Evolutionary conservation across 768 basidiomycete species (phyloP), one percentile per base, ranked within the genome.

Genomic region (Trametes meyenii): DNA sequence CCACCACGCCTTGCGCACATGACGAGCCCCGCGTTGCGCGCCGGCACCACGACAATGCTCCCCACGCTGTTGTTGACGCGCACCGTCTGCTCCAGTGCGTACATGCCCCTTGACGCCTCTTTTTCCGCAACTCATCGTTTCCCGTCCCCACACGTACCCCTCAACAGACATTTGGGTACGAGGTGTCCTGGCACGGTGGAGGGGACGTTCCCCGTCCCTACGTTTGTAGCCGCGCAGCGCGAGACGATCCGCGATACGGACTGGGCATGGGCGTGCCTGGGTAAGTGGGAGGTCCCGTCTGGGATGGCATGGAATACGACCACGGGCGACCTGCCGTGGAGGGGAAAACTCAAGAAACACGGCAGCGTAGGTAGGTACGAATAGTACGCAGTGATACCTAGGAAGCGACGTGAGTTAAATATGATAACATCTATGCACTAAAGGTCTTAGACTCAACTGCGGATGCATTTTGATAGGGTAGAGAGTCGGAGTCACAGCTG

Each of bases 181-280:
- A n/a, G 89, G 6, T 96, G 94, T 66, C 85, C 84, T 0, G 72
- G 79, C 60, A 83, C 91, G 70, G 79, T 81, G 53, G 84, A 91
- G 54, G 94, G 94, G 8, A 79, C 93, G 76, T 97, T 94, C 65
- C 80, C 86, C 2, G 74, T 96, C 2, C 80, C 82, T n/a, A 80
- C 83, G 2, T 96, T 95, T 71, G 83, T 94, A 12, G 77, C 71
- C 2, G 86, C 85, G 6, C 85, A 90, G 79, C 80, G 83, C 74
- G 79, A 84, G 73, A 83, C 83, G 36, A 85, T 93, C 19, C 74
- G 67, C 29, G 76, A 80, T 61, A 85, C 87, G 24, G 88, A 94
- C 70, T 96, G 89, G 86, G 75, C 69, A 5, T 87, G 85, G 75
- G 89, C 85, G 42, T 96, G 94, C 70, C 72, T 79, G 65, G 91